Conservation (phyloP, 768 basidiomycete species). For the Sarcodon aspratus region DNA sequence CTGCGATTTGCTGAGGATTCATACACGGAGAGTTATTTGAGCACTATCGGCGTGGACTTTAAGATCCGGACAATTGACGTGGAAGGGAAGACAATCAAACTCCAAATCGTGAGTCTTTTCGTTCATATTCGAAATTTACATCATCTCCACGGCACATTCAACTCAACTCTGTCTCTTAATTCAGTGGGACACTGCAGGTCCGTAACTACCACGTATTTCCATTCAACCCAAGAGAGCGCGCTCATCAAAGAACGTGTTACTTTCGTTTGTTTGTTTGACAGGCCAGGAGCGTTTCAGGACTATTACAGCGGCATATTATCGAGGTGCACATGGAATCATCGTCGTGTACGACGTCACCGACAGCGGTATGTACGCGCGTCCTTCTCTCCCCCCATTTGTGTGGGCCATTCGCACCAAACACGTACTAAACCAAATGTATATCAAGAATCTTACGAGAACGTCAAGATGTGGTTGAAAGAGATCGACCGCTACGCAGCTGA, state of each 20-base stretch:
- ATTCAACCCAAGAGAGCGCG: not conserved
- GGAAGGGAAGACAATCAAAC: slow-evolving; percentile 96
- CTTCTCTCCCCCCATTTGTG: not conserved
- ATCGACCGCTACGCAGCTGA: slow-evolving; percentile 96
- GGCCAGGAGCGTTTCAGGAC: slow-evolving; percentile 98
- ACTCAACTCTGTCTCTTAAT: not conserved
- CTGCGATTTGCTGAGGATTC: slow-evolving; percentile 94
- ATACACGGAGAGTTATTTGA: slow-evolving; percentile 96
- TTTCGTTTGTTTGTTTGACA: slow-evolving; percentile 16
- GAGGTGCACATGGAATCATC: slow-evolving; percentile 96
- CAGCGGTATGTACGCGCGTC: slow-evolving; percentile 42
- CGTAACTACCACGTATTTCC: slow-evolving; percentile 8
- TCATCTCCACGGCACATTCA: not conserved
- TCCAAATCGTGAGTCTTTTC: slow-evolving; percentile 78
- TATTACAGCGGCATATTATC: slow-evolving; percentile 99
- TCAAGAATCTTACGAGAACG: slow-evolving; percentile 94
- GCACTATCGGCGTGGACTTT: slow-evolving; percentile 97
- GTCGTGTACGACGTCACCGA: slow-evolving; percentile 99
- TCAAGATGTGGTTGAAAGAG: slow-evolving; percentile 92
- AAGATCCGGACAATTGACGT: slow-evolving; percentile 99
- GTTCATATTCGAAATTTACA: not conserved
- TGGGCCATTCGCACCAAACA: slow-evolving; percentile 1
- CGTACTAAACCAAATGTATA: no score
- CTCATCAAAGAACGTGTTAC: slow-evolving; percentile 2
- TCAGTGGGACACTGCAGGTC: slow-evolving; percentile 97